Conservation (phyloP, 306 rosid genomes). For the Urtica urens region DNA sequence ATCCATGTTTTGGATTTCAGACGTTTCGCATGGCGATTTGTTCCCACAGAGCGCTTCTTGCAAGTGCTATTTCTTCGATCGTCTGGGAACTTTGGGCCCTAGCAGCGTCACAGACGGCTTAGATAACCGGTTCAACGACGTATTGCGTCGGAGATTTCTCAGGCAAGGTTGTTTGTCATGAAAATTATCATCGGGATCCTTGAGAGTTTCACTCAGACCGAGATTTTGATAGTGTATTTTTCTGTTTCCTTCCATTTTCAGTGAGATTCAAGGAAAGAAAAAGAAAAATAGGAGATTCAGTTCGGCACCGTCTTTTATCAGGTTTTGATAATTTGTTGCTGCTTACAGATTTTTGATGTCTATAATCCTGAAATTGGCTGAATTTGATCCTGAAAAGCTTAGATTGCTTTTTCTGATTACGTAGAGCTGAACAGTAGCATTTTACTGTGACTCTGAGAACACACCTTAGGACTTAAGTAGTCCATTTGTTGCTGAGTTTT, state of each 20-base stretch:
- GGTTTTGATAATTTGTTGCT: slow-evolving; percentile 24
- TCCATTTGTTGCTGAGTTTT: too few relatives aligned
- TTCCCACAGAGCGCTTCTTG: slow-evolving; percentile 65
- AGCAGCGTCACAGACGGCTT: slow-evolving; percentile 23
- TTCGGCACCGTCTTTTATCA: slow-evolving; percentile 26
- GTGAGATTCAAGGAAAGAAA: slow-evolving; percentile 62
- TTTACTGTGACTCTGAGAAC: too few relatives aligned
- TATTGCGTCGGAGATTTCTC: slow-evolving; percentile 79
- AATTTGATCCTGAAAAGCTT: too few relatives aligned
- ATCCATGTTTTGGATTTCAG: slow-evolving; percentile 27
- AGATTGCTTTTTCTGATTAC: too few relatives aligned
- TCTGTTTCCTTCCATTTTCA: slow-evolving; percentile 12
- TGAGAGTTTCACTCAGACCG: too few relatives aligned
- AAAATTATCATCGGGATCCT: background rate
- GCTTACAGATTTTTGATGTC: too few relatives aligned
- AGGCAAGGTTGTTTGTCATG: slow-evolving; percentile 50
- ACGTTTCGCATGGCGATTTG: slow-evolving; percentile 52
- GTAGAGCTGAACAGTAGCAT: too few relatives aligned
- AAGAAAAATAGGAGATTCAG: slow-evolving; percentile 34
- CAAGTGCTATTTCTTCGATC: slow-evolving; percentile 80
- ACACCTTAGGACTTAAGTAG: too few relatives aligned
- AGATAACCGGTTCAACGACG: slow-evolving; percentile 55
- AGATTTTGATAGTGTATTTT: background rate
- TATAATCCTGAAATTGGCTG: too few relatives aligned
- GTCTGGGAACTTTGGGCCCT: slow-evolving; percentile 43